A percentile compares a stretch with the other conserved stretches of the same genome.
Evolutionary conservation across 441 rosid species (phyloP).

Genomic region (Gossypium trilobum): DNA sequence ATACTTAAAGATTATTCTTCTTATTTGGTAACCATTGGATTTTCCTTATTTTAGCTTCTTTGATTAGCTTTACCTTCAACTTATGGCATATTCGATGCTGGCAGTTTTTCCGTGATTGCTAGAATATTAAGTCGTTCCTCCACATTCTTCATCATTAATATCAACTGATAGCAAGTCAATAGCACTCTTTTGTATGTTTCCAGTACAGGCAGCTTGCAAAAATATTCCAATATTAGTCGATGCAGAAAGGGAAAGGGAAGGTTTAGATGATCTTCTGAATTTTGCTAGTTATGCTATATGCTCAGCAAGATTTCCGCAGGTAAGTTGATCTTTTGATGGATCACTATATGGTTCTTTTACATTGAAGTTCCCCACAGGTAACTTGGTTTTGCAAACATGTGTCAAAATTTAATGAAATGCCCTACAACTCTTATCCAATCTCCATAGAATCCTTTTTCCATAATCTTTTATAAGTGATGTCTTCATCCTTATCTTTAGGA

Average conservation of each 20-base stretch:
- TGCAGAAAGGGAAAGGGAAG: slow-evolving; percentile 58
- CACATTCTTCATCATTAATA: slow-evolving; percentile 5
- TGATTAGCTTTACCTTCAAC: slow-evolving; percentile 3
- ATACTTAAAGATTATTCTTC: no score
- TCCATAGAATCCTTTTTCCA: neutral
- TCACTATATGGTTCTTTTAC: neutral
- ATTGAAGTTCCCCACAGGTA: neutral
- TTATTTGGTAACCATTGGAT: neutral
- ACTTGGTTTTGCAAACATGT: neutral
- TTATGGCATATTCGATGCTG: neutral
- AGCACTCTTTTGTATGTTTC: slow-evolving; percentile 19
- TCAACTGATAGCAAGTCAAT: slow-evolving; percentile 12
- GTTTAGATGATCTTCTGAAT: slow-evolving; percentile 58
- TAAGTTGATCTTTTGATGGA: slow-evolving; percentile 22
- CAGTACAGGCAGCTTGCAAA: slow-evolving; percentile 63
- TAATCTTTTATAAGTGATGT: neutral
- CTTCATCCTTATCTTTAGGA: neutral
- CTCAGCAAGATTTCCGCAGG: slow-evolving; percentile 73
- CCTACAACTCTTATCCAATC: neutral
- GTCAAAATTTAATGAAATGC: neutral
- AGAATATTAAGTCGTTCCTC: neutral
- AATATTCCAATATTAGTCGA: slow-evolving; percentile 67
- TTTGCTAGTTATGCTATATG: slow-evolving; percentile 64
- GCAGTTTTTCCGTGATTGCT: neutral
- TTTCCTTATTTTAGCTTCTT: neutral